phyloP scores from a whole-genome alignment of 2,329 filamentous ascomycete species.

The Chrysoporthe cubensis region DNA sequence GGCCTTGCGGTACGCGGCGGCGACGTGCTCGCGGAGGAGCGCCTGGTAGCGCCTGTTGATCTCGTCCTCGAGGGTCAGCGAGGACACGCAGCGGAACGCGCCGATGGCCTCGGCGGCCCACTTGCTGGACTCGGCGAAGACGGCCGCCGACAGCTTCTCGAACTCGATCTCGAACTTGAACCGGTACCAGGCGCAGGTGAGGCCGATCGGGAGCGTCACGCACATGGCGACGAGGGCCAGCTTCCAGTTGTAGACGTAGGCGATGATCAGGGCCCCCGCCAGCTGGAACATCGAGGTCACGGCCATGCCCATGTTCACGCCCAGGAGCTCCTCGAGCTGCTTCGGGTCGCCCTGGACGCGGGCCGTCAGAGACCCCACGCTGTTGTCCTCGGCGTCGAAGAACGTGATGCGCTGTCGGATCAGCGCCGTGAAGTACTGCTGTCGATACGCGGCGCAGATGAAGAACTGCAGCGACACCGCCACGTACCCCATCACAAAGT shows the following conservation, averaged over 20 bases:
- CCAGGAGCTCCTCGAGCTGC: conserved; percentile 65
- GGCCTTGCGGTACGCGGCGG: conserved; percentile 62
- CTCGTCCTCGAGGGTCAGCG: conserved; percentile 69
- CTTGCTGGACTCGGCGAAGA: conserved; percentile 73
- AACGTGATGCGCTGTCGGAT: conserved; percentile 62
- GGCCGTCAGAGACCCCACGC: conserved; percentile 63
- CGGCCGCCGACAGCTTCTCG: conserved; percentile 67
- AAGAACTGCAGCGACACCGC: conserved; percentile 50
- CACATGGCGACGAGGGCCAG: conserved; percentile 69
- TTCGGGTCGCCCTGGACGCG: conserved; percentile 60
- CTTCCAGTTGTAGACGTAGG: conserved; percentile 78
- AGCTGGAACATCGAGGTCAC: conserved; percentile 68
- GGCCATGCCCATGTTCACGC: conserved; percentile 66
- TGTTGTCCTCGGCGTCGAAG: conserved; percentile 64
- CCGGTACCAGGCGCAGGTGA: conserved; percentile 54
- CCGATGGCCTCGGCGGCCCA: conserved; percentile 76
- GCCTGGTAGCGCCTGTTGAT: conserved; percentile 65
- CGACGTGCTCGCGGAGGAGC: conserved; percentile 63
- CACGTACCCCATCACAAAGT: conserved; percentile 52
- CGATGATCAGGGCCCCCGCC: conserved; percentile 65
- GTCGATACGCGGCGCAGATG: conserved; percentile 58
- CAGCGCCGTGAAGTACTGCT: conserved; percentile 65
- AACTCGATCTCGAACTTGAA: conserved; percentile 67
- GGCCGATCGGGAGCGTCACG: conserved; percentile 57
- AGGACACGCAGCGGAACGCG: conserved; percentile 73